Evolutionary conservation across 2,329 filamentous ascomycete genomes (phyloP), one percentile per base, ranked within the genome.

Genomic region (Aspergillus unguis): DNA sequence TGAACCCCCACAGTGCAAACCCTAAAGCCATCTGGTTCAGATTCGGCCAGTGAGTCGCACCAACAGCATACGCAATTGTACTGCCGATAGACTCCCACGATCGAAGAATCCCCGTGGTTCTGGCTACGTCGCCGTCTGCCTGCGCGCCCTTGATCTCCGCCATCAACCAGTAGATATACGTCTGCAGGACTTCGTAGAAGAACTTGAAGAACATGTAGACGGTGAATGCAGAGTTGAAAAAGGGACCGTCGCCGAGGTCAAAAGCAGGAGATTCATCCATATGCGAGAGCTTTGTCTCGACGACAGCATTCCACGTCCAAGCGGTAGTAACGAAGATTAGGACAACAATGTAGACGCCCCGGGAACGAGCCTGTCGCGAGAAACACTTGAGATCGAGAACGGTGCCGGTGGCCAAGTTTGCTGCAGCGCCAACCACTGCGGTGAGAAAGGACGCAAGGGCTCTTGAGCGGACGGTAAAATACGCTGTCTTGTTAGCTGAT

Each of bases 101-200:
- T 31, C 49, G 26, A 7, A 51, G 41, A n/a, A 51, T 51, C 0
- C 49, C 49, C 2, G 49, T 51, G 9, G 49, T 51, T 10, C 49
- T 35, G 23, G 49, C 49, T n/a, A 51, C 35, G 29, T 51, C 49
- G 42, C 49, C 49, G 5, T 51, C 49, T 17, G 35, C 49, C 6
- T 51, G 49, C 3, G 49, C 49, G 1, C 49, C 49, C 49, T 51
- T 51, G 35, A 51, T 51, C 35, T 51, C 49, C 2, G 49, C 49
- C 49, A 51, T 51, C 23, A 51, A 9, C 49, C 49, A 51, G n/a
- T 51, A 51, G 42, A 51, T 41, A n/a, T 51, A 51, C 17, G 49
- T 51, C 43, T 51, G 49, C 11, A 51, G 42, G 6, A 45, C 42
- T 29, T 51, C 49, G 31, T 51, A 51, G 49, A 51, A 51, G 42